A percentile compares a stretch with the other conserved stretches of the same genome.
Evolutionary conservation across 345 rosid species (phyloP).

Genomic region (Citrus hindsii): DNA sequence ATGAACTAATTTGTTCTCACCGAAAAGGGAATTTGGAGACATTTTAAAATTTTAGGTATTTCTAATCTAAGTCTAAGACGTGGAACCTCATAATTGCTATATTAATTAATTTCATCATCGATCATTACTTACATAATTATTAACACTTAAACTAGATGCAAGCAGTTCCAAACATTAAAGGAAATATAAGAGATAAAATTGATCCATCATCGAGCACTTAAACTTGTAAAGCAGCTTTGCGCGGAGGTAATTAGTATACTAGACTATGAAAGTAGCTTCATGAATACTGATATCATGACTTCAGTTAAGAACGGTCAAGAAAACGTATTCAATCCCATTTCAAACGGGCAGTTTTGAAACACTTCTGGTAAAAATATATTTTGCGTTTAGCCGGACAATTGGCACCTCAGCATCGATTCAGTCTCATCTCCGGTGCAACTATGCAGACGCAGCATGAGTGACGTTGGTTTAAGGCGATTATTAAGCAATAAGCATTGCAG

Average conservation of each 20-base stretch:
- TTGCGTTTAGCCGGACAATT: constrained; percentile 28
- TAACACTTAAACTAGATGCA: background rate
- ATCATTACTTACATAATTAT: too few relatives aligned
- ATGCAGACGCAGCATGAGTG: constrained; percentile 29
- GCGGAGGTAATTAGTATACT: background rate
- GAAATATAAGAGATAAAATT: too few relatives aligned
- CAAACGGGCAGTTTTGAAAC: background rate
- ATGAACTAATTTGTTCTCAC: too few relatives aligned
- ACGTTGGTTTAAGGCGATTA: constrained; percentile 29
- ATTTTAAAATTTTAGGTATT: too few relatives aligned
- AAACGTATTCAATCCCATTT: background rate
- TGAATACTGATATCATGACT: background rate
- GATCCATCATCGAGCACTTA: too few relatives aligned
- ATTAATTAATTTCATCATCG: too few relatives aligned
- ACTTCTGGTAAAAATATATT: constrained; percentile 12
- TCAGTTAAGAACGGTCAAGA: background rate
- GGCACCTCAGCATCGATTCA: constrained; percentile 19
- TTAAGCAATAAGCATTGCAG: too few relatives aligned
- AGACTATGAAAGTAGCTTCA: background rate
- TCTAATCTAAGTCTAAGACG: too few relatives aligned
- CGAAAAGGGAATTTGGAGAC: too few relatives aligned
- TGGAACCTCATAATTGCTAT: too few relatives aligned
- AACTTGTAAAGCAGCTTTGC: background rate
- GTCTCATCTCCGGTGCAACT: constrained; percentile 19
- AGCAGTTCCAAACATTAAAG: too few relatives aligned